phyloP scores from a whole-genome alignment of 176 grass and related monocot species.

The maize (Zea mays) region Zm-B73-REFERENCE-NAM-5.0 NC_050099.1:185718501-185719000 shows the following conservation, averaged over 20 bases:
- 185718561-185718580: too few relatives aligned
- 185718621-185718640: too few relatives aligned
- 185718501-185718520: too few relatives aligned
- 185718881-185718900: background rate
- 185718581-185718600: too few relatives aligned
- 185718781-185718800: background rate
- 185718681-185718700: background rate
- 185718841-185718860: background rate
- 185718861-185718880: background rate
- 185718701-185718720: background rate
- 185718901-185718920: too few relatives aligned
- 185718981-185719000: background rate
- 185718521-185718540: too few relatives aligned
- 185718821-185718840: background rate
- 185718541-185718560: too few relatives aligned
- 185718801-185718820: background rate
- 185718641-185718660: too few relatives aligned
- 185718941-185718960: background rate
- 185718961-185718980: slow-evolving; percentile 3
- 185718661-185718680: background rate
- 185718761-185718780: background rate
- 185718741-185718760: background rate
- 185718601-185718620: too few relatives aligned
- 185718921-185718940: background rate
- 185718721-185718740: background rate